Evolutionary conservation across 2,329 filamentous ascomycete genomes (phyloP).

Genomic region (Penicillium sp.): DNA sequence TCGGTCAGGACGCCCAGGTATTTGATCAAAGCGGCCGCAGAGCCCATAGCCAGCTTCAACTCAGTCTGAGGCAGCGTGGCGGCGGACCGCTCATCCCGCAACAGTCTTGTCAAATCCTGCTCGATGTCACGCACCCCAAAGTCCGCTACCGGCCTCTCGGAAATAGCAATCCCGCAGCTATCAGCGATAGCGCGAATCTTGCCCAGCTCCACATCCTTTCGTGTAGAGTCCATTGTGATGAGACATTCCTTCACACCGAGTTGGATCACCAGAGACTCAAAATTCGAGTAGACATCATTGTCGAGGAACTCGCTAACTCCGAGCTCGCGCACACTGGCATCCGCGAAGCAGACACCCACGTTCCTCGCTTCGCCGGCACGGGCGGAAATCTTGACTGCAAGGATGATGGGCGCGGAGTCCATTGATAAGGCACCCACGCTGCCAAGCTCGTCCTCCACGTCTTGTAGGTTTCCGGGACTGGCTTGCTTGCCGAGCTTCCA

Average conservation of each 20-base stretch:
- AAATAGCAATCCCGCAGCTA: slow-evolving; percentile 86
- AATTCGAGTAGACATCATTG: slow-evolving; percentile 97
- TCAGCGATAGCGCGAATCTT: slow-evolving; percentile 89
- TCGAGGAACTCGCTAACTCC: slow-evolving; percentile 98
- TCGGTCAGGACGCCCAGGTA: slow-evolving; percentile 91
- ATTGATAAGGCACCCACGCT: slow-evolving; percentile 59
- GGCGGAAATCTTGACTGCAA: slow-evolving; percentile 90
- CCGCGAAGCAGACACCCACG: slow-evolving; percentile 95
- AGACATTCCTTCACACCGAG: slow-evolving; percentile 93
- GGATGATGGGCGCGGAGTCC: slow-evolving; percentile 88
- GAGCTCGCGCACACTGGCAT: slow-evolving; percentile 91
- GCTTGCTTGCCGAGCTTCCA: slow-evolving; percentile 93
- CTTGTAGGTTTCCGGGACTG: slow-evolving; percentile 93
- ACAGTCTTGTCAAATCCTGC: slow-evolving; percentile 81
- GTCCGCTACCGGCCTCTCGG: slow-evolving; percentile 73
- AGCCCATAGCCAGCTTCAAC: slow-evolving; percentile 92
- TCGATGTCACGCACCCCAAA: slow-evolving; percentile 92
- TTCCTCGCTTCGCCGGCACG: slow-evolving; percentile 80
- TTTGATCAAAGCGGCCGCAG: slow-evolving; percentile 89
- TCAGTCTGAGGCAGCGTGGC: slow-evolving; percentile 84
- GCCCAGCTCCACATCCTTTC: slow-evolving; percentile 83
- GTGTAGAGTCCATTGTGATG: slow-evolving; percentile 72
- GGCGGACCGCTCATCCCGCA: slow-evolving; percentile 81
- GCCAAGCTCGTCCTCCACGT: slow-evolving; percentile 93
- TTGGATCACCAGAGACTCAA: slow-evolving; percentile 94